These are phyloP conservation scores for Solidago caesia DNA, from an alignment of 129 eudicot species.

Conservation along the genomic window DNA sequence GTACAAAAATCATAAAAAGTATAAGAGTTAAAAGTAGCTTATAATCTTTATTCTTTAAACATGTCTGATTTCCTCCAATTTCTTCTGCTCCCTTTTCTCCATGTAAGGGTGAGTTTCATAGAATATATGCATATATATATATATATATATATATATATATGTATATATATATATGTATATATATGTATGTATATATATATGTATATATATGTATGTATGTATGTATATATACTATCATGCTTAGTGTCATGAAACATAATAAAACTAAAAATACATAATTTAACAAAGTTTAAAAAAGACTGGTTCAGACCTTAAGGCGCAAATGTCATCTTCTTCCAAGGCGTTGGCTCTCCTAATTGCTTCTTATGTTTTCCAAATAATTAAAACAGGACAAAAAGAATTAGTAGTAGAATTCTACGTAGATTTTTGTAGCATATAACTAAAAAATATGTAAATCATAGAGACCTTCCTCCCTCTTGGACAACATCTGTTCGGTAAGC, in stretches of 20 bases:
- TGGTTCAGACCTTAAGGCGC: constrained; percentile 61
- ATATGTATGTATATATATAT: neutral
- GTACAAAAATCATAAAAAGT: neutral
- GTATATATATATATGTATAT: constrained; percentile 2
- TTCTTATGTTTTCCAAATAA: constrained; percentile 59
- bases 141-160: neutral
- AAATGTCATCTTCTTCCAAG: constrained; percentile 60
- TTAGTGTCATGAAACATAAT: constrained; percentile 8
- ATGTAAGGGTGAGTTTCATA: no score
- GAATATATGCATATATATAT: neutral
- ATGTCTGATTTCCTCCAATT: constrained; percentile 78
- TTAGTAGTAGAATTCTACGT: neutral
- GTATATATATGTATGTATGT: no score
- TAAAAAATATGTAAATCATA: constrained; percentile 1
- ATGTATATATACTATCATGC: neutral
- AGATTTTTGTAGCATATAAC: constrained; percentile 7
- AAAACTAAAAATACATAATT: neutral
- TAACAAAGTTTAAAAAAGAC: neutral
- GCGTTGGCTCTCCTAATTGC: constrained; percentile 87
- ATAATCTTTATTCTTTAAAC: neutral
- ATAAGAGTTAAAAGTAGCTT: constrained; percentile 19
- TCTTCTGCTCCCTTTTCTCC: constrained; percentile 81
- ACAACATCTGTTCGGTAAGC: constrained; percentile 70
- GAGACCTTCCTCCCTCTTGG: constrained; percentile 84
- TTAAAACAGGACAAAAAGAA: constrained; percentile 8